phyloP scores from a whole-genome alignment of 768 basidiomycete genomes.

The Epithele typhae region DNA sequence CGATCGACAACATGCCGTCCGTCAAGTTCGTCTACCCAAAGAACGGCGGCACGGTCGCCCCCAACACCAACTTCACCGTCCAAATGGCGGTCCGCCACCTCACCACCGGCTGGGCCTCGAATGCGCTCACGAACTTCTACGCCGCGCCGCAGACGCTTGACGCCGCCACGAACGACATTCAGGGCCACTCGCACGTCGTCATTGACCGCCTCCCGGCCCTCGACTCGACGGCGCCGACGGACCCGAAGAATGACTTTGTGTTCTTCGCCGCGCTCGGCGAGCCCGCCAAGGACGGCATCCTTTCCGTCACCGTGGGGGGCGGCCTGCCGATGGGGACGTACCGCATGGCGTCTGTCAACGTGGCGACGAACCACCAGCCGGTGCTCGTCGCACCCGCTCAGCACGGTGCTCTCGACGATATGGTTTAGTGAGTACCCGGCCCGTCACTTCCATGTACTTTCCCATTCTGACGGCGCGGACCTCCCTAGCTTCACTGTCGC shows the following conservation, averaged over 20 bases:
- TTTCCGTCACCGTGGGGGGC: slow-evolving; percentile 33
- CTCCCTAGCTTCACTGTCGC: slow-evolving; percentile 13
- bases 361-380: slow-evolving; percentile 42
- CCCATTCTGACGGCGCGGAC: too few species aligned
- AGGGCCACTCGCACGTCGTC: slow-evolving; percentile 55
- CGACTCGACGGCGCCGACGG: slow-evolving; percentile 34
- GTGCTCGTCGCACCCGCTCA: slow-evolving; percentile 37
- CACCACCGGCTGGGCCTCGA: slow-evolving; percentile 56
- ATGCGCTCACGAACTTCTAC: slow-evolving; percentile 47
- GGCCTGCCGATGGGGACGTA: slow-evolving; percentile 43
- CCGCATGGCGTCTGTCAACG: slow-evolving; percentile 37
- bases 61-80: slow-evolving; percentile 51
- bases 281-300: slow-evolving; percentile 37
- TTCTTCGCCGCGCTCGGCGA: slow-evolving; percentile 60
- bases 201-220: slow-evolving; percentile 42
- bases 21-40: slow-evolving; percentile 46
- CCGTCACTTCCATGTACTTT: neutral
- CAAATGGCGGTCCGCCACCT: slow-evolving; percentile 41
- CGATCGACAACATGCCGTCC: slow-evolving; percentile 47
- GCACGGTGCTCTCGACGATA: slow-evolving; percentile 37
- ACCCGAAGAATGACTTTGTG: slow-evolving; percentile 52
- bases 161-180: slow-evolving; percentile 34
- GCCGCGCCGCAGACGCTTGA: slow-evolving; percentile 50
- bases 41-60: slow-evolving; percentile 41
- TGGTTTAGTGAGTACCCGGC: slow-evolving; percentile 29